These are phyloP conservation scores for Beauveria bassiana DNA, from an alignment of 2,329 filamentous ascomycete genomes.

Conservation along the genomic window DNA sequence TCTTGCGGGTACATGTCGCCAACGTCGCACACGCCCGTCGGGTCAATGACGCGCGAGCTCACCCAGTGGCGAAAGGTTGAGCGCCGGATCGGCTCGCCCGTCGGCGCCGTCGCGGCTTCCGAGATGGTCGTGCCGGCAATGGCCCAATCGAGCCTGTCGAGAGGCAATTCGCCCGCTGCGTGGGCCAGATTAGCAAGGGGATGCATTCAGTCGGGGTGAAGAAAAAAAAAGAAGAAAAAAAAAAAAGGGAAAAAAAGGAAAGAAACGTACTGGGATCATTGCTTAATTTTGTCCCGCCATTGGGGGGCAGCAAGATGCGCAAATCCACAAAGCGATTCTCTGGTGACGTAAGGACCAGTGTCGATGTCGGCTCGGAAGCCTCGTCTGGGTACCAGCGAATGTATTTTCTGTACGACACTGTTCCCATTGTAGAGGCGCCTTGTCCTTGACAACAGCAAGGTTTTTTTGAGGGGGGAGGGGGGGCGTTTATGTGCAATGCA, in stretches of 20 bases:
- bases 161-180: constrained; percentile 7
- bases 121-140: constrained; percentile 50
- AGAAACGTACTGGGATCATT: not conserved
- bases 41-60: constrained; percentile 39
- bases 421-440: constrained; percentile 25
- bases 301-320: constrained; percentile 38
- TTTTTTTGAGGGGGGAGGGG: too few relatives aligned
- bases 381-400: constrained; percentile 50
- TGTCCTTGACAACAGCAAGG: too few relatives aligned
- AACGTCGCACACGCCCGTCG: constrained; percentile 39
- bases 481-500: not conserved
- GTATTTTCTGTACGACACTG: constrained; percentile 49
- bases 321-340: constrained; percentile 53
- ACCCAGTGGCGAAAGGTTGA: constrained; percentile 52
- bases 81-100: constrained; percentile 23
- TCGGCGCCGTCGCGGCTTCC: constrained; percentile 18
- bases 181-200: too few relatives aligned
- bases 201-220: too few relatives aligned
- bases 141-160: constrained; percentile 52
- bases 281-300: constrained; percentile 5
- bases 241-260: too few relatives aligned
- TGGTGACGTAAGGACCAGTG: constrained; percentile 56
- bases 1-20: constrained; percentile 45
- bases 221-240: too few relatives aligned
- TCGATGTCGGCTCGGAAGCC: constrained; percentile 53